Evolutionary conservation across 768 basidiomycete genomes (phyloP).

Genomic region (Exidia glandulosa): DNA sequence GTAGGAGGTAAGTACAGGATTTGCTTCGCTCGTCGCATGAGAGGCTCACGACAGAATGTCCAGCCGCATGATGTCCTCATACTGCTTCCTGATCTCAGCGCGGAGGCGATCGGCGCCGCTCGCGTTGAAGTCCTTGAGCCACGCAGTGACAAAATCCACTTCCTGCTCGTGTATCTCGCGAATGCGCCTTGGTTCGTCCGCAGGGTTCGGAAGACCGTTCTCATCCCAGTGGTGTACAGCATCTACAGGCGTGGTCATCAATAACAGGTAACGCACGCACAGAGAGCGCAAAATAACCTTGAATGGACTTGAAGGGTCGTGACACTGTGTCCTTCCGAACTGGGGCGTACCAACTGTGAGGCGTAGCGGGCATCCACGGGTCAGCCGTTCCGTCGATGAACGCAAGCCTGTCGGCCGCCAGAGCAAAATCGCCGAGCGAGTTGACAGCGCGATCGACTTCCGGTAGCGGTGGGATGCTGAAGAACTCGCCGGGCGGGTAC

Average conservation of each 20-base stretch:
- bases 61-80: background rate
- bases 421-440: constrained; percentile 68
- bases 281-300: constrained; percentile 4
- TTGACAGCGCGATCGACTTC: constrained; percentile 73
- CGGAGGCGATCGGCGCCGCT: background rate
- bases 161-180: constrained; percentile 29
- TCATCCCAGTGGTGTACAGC: constrained; percentile 27
- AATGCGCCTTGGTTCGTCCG: constrained; percentile 26
- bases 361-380: constrained; percentile 27
- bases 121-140: constrained; percentile 23
- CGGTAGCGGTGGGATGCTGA: constrained; percentile 58
- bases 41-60: too few relatives aligned
- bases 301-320: constrained; percentile 29
- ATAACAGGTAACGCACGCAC: background rate
- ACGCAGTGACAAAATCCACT: constrained; percentile 27
- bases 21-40: too few relatives aligned
- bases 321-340: constrained; percentile 24
- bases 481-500: constrained; percentile 66
- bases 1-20: too few relatives aligned
- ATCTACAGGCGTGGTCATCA: background rate
- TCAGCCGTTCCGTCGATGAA: constrained; percentile 61
- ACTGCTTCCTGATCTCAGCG: background rate
- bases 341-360: constrained; percentile 19
- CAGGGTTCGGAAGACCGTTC: constrained; percentile 25
- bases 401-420: constrained; percentile 74